phyloP scores from a whole-genome alignment of 352 stramenopile species.

The Phytophthora sp. region DNA sequence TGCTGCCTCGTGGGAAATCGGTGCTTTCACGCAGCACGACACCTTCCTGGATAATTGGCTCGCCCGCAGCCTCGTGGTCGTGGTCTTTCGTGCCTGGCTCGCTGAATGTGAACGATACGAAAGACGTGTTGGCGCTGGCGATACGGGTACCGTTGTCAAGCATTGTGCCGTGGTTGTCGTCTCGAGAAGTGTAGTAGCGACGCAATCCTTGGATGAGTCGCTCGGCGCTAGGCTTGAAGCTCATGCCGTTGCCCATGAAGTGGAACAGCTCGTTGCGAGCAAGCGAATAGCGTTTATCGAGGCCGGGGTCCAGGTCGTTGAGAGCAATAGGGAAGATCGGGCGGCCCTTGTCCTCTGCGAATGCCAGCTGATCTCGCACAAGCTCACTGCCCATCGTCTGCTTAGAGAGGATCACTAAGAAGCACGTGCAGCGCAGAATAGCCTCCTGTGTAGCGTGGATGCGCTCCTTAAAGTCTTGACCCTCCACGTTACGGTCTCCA shows the following conservation, averaged over 20 bases:
- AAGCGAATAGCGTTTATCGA: slow-evolving; percentile 85
- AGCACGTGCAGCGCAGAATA: slow-evolving; percentile 79
- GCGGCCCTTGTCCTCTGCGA: slow-evolving; percentile 83
- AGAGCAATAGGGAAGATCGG: slow-evolving; percentile 84
- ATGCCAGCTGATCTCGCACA: slow-evolving; percentile 83
- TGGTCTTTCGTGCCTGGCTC: slow-evolving; percentile 19
- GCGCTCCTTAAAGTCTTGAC: slow-evolving; percentile 69
- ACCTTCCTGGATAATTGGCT: slow-evolving; percentile 39
- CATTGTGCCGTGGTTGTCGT: slow-evolving; percentile 16
- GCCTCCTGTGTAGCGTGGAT: slow-evolving; percentile 82
- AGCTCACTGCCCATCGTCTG: slow-evolving; percentile 75
- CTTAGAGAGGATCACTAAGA: slow-evolving; percentile 79
- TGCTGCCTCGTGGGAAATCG: slow-evolving; percentile 14
- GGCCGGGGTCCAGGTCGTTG: slow-evolving; percentile 73
- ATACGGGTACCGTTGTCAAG: slow-evolving; percentile 32
- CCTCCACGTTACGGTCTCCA: slow-evolving; percentile 65
- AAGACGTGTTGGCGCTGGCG: slow-evolving; percentile 47
- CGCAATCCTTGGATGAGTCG: slow-evolving; percentile 49
- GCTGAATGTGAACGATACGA: slow-evolving; percentile 49
- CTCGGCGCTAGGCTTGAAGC: slow-evolving; percentile 71
- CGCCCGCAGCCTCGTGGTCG: slow-evolving; percentile 8
- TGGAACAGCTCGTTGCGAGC: slow-evolving; percentile 82
- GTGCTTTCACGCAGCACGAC: slow-evolving; percentile 17
- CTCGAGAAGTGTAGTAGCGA: slow-evolving; percentile 31
- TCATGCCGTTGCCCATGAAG: slow-evolving; percentile 77